These are phyloP conservation scores for Psidium friedrichsthalianum DNA, from an alignment of 345 rosid species.

Conservation along the genomic window DNA sequence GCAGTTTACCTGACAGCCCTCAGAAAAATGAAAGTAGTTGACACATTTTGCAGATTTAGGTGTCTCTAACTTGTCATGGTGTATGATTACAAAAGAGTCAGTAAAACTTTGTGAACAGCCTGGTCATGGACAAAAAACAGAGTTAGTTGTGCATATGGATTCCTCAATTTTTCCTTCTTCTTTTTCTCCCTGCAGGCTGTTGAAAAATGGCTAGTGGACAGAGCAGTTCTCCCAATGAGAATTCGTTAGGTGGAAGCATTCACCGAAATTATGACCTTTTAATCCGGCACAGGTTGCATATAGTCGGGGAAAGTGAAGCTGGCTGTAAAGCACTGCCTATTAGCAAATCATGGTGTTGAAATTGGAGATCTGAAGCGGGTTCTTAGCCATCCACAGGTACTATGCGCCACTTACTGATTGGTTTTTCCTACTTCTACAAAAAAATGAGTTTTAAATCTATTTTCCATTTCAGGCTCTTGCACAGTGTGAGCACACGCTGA, in stretches of 20 bases:
- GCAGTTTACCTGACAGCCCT: neutral
- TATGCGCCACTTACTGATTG: neutral
- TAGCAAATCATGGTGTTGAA: constrained; percentile 81
- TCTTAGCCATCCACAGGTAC: constrained; percentile 97
- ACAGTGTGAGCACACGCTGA: constrained; percentile 87
- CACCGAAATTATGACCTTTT: constrained; percentile 94
- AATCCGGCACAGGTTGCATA: constrained; percentile 85
- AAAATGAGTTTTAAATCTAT: neutral
- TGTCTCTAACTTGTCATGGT: neutral
- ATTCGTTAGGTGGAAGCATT: constrained; percentile 97
- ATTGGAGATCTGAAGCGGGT: constrained; percentile 74
- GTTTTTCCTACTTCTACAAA: neutral
- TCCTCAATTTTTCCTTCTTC: neutral
- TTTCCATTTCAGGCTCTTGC: constrained; percentile 67
- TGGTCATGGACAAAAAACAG: neutral
- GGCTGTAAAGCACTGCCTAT: constrained; percentile 82
- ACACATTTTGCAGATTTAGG: neutral
- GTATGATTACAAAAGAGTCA: neutral
- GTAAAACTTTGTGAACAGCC: neutral
- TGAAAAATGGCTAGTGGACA: constrained; percentile 83
- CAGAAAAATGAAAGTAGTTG: neutral
- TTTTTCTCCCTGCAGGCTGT: constrained; percentile 44
- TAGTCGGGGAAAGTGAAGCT: constrained; percentile 96
- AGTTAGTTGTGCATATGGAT: neutral
- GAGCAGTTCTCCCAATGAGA: constrained; percentile 98